Conservation (phyloP, 1,139 yeast species). For the Candida neerlandica region DNA sequence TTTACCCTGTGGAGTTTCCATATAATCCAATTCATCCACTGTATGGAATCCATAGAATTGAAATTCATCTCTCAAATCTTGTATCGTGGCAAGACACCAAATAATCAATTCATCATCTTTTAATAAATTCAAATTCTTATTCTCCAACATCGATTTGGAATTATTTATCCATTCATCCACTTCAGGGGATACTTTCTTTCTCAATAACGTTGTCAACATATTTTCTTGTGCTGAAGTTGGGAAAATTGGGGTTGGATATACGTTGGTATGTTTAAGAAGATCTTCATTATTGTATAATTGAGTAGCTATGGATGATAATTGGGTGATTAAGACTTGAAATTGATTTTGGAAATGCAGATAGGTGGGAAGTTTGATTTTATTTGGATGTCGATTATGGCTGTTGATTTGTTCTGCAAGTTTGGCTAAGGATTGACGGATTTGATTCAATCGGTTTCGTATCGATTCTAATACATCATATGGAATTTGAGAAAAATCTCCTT, state of each 20-base stretch:
- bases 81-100: conserved; percentile 62
- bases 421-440: conserved; percentile 46
- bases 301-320: conserved; percentile 70
- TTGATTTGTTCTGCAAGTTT: conserved; percentile 47
- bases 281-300: conserved; percentile 66
- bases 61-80: conserved; percentile 55
- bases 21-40: conserved; percentile 44
- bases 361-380: conserved; percentile 40
- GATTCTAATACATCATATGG: conserved; percentile 47
- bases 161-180: conserved; percentile 82
- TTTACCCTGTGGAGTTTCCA: conserved; percentile 46
- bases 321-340: conserved; percentile 79
- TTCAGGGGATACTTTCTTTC: conserved; percentile 89
- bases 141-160: conserved; percentile 39
- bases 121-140: conserved; percentile 22
- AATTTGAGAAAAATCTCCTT: conserved; percentile 27
- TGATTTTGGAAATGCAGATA: conserved; percentile 67
- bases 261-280: conserved; percentile 65
- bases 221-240: conserved; percentile 86
- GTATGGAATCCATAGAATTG: conserved; percentile 65
- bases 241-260: conserved; percentile 79
- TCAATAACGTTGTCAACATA: conserved; percentile 73
- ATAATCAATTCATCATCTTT: conserved; percentile 58
- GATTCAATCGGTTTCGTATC: conserved; percentile 45
- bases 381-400: conserved; percentile 43